These are phyloP conservation scores for Trypanosoma caninum DNA, from an alignment of 208 protist species.

Conservation along the genomic window DNA sequence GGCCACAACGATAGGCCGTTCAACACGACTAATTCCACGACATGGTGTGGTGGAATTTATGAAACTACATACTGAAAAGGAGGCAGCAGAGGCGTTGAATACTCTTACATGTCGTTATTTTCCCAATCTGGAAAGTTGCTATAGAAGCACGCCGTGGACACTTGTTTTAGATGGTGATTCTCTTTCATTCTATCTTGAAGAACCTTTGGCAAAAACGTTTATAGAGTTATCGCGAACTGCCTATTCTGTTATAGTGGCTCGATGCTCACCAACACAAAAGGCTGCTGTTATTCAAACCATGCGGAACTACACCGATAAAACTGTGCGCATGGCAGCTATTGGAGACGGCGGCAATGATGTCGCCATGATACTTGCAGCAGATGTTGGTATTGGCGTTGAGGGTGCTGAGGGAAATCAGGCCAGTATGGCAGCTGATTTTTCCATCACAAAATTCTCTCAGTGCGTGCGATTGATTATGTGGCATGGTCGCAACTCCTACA, in stretches of 20 bases:
- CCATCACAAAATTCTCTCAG: constrained; percentile 95
- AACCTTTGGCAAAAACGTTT: constrained; percentile 38
- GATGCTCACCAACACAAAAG: constrained; percentile 98
- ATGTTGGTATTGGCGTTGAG: constrained; percentile 97
- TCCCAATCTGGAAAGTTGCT: not conserved
- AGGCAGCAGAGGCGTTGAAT: constrained; percentile 32
- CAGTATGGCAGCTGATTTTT: constrained; percentile 98
- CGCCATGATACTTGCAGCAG: constrained; percentile 93
- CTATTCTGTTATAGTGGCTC: constrained; percentile 93
- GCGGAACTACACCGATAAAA: constrained; percentile 33
- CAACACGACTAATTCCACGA: constrained; percentile 84
- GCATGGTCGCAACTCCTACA: constrained; percentile 90
- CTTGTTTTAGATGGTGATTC: constrained; percentile 81
- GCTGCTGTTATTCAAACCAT: constrained; percentile 93
- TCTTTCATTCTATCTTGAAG: constrained; percentile 59
- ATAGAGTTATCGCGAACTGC: constrained; percentile 48
- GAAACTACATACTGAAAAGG: constrained; percentile 33
- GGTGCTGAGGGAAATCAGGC: constrained; percentile 98
- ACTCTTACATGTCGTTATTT: constrained; percentile 36
- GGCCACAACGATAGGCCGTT: constrained; percentile 94
- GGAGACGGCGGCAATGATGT: constrained; percentile 99
- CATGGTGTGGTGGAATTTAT: constrained; percentile 61
- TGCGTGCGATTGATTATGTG: constrained; percentile 85
- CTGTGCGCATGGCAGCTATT: too few relatives aligned
- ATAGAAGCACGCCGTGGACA: constrained; percentile 35